phyloP scores from a whole-genome alignment of 2,329 filamentous ascomycete genomes.

The Kalmusia sp. region DNA sequence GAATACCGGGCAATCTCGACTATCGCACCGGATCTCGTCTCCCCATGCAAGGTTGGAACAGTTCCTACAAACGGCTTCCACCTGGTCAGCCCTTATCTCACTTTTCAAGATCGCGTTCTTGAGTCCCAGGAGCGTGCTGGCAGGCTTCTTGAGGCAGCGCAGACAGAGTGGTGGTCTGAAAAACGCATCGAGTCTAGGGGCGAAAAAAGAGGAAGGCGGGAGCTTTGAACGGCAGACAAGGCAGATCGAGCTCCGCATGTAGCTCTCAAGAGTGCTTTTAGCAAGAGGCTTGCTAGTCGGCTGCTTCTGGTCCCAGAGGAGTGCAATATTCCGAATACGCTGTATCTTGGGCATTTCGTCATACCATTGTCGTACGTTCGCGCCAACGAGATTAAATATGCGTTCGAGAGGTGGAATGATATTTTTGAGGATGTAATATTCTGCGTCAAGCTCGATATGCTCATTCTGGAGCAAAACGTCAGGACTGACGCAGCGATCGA shows the following conservation, averaged over 20 bases:
- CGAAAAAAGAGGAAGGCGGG: slow-evolving; percentile 35
- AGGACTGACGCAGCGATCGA: slow-evolving; percentile 89
- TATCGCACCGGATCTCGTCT: slow-evolving; percentile 87
- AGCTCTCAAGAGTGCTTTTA: slow-evolving; percentile 88
- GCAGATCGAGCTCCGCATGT: slow-evolving; percentile 83
- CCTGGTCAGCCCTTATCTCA: slow-evolving; percentile 68
- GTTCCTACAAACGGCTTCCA: slow-evolving; percentile 77
- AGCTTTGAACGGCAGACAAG: slow-evolving; percentile 74
- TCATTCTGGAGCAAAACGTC: slow-evolving; percentile 80
- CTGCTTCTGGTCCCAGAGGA: slow-evolving; percentile 25
- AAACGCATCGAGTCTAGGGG: slow-evolving; percentile 23
- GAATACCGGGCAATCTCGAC: slow-evolving; percentile 90
- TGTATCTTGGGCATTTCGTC: slow-evolving; percentile 96
- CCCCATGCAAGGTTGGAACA: slow-evolving; percentile 76
- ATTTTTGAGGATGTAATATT: slow-evolving; percentile 98
- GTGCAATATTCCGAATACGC: slow-evolving; percentile 69
- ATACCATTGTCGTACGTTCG: slow-evolving; percentile 89
- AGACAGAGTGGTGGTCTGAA: slow-evolving; percentile 61
- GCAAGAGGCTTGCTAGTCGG: slow-evolving; percentile 18
- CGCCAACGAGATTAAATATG: slow-evolving; percentile 95
- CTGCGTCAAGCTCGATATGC: slow-evolving; percentile 82
- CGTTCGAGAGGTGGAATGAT: slow-evolving; percentile 92
- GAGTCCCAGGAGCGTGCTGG: slow-evolving; percentile 69
- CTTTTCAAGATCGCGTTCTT: slow-evolving; percentile 66
- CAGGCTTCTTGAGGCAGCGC: slow-evolving; percentile 61